Base-by-base conservation (phyloP, 768 basidiomycete species). In the Fomitopsis pulvina region DNA sequence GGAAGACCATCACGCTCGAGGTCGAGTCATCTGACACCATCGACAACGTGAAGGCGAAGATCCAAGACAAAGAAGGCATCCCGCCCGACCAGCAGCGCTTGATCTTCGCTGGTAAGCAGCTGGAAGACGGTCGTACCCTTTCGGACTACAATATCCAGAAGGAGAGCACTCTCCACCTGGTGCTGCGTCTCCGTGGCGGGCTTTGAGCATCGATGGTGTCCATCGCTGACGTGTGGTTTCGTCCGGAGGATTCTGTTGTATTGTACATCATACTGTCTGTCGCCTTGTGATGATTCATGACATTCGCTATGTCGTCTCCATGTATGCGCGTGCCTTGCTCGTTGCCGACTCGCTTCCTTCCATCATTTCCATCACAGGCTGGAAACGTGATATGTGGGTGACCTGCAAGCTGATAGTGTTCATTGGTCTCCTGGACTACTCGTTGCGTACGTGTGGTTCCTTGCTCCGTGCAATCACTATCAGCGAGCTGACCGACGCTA, bases 1-100 rank as follows among this genome's bases (percentile, higher is more conserved):
- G 74, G n/a, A 77, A 77, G 70, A 77, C 75, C 41, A 78, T 78
- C 61, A 78, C 77, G 24, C 68, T 78, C 29, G 77, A 79, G 65
- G 77, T 79, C 48, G 76, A 64, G 47, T 64, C 63, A 0, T 64
- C 63, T 1, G 63, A 64, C 52, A 64, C 63, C 4, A 64, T 64
- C 32, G 63, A 64, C 45, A 64, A 63, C 8, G 63, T 63, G 3
- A 64, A 64, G 57, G 60, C 60, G 27, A 63, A 64, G 50, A 64
- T 64, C n/a, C 62, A 64, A 44, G 63, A 64, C 45, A 63, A 64
- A 57, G 62, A 64, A 40, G 63, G 63, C 12, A 65, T 65, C 25
- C 63, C 63, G 2, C 63, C 63, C 4, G 62, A 63, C 45, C 62
- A 64, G 50, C 63, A 64, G 42, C 63, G 63, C 10, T 56, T 64